These are phyloP conservation scores for Pestalotiopsis sp. DNA, from an alignment of 2,329 filamentous ascomycete species.

Conservation along the genomic window DNA sequence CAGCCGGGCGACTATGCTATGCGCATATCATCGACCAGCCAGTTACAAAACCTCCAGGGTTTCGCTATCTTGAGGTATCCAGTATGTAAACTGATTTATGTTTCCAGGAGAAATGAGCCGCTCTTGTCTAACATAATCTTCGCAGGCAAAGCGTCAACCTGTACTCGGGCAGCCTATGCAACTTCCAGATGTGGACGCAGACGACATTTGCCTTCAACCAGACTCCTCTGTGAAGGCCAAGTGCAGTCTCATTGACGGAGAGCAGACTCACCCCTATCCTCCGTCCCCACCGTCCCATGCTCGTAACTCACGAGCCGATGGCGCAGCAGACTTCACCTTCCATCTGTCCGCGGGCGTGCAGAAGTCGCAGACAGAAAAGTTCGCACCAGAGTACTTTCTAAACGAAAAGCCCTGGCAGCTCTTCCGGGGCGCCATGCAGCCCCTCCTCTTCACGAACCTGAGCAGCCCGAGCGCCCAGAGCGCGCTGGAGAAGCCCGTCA, in stretches of 20 bases:
- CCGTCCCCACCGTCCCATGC: neutral
- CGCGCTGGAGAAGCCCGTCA: conserved; percentile 1
- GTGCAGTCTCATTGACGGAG: conserved; percentile 16
- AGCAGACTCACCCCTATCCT: conserved; percentile 18
- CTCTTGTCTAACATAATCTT: neutral
- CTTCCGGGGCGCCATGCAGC: conserved; percentile 17
- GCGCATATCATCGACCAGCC: conserved; percentile 24
- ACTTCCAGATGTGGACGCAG: conserved; percentile 14
- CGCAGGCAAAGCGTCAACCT: conserved; percentile 6
- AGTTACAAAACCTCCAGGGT: conserved; percentile 25
- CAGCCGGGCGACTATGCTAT: conserved; percentile 23
- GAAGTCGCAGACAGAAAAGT: conserved; percentile 11
- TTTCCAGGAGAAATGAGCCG: neutral
- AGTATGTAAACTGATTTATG: neutral
- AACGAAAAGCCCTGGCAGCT: conserved; percentile 18
- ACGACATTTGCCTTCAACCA: conserved; percentile 19
- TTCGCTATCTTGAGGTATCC: conserved; percentile 23
- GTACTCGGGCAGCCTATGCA: conserved; percentile 21
- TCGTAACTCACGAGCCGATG: neutral
- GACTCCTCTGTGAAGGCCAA: conserved; percentile 15
- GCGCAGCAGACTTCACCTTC: conserved; percentile 16
- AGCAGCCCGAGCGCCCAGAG: neutral
- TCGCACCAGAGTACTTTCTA: conserved; percentile 12
- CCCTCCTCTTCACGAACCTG: conserved; percentile 19
- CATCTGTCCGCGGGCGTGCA: conserved; percentile 14